Base-by-base conservation (phyloP, 345 rosid species). In the Sisymbrium irio region DNA sequence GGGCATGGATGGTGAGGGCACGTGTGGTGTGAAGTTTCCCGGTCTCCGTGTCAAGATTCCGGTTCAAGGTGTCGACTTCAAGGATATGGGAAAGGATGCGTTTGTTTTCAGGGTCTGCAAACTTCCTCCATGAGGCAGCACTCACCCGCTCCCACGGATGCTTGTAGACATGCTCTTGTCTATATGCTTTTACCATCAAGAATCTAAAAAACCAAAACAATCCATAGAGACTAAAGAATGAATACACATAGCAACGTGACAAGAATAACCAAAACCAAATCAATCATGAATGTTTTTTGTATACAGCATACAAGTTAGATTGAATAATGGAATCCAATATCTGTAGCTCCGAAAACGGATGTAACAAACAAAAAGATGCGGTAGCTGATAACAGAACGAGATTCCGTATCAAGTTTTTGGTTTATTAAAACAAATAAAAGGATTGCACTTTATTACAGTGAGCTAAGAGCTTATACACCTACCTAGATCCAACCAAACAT, bases 71-170 rank as follows among this genome's bases (percentile, higher is more conserved):
- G 75, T 95, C 96, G 63, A 90, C 96, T 69, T 90, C 97, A 27
- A 87, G 94, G 57, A 95, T 77, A 44, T 92, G 98, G 4, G 93
- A 88, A 22, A 88, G 78, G 14, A 87, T 85, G 2, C 87, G 93
- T 78, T 92, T 95, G 85, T 92, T 92, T 82, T 92, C 97, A 4
- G 96, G 91, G 61, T 95, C 97, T 11, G 96, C 78, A 78, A 87
- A 95, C 82, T 92, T 95, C 80, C 99, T 96, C 97, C 99, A 95
- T 13, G 97, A 92, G 25, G 96, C 99, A 40, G 99, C 88, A 62
- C 97, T 89, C 27, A 95, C 99, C 35, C 93, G 83, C 80, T 95
- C 99, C 99, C 99, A 95, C 3, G 97, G 99, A 72, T 95, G 99
- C 86, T 82, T 83, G 85, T 92, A 95, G 39, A 88, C 74, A 74